Base-by-base conservation (phyloP, 495 filamentous ascomycete genomes). In the Glarea lozoyensis region DNA sequence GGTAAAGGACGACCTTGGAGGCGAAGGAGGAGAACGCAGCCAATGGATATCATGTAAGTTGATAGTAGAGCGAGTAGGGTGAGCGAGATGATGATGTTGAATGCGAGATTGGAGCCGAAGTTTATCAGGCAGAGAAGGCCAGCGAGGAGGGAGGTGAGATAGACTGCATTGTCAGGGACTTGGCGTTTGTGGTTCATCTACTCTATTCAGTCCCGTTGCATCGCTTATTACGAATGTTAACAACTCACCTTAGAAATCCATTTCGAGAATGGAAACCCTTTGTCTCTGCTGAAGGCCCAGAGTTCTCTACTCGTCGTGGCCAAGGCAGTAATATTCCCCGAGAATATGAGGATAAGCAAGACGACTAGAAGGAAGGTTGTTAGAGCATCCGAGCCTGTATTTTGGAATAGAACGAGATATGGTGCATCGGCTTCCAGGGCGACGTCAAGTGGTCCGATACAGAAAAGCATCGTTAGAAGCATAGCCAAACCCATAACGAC, bases 91-190 rank as follows among this genome's bases (percentile, higher is more conserved):
- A 79, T 66, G 25, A 70, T 68, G 51, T 74, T 72, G 52, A 81
- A 69, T 2, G 75, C 76, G 9, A 68, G 60, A 4, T 63, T 43
- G 2, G 72, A 78, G 13, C 73, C 75, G 40, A 82, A 68, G 49
- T 79, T 78, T 55, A 81, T 78, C 20, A 78, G 57, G 0, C 74
- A 73, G 1, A 84, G 61, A 20, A 77, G 54, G 37, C 70, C 63
- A 12, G 76, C 65, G 30, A 70, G 57, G 21, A 59, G 44, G 47
- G 68, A 63, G 4, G 68, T 70, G 23, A 74, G 48, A 13, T 68
- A 47, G 35, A 79, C 62, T 0, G 78, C 60, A 43, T 73, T 72
- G 29, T 76, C 56, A 2, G 79, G 77, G 23, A 83, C 67, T 36
- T 69, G 64, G 43, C 55, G 69, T 43, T 59, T 56, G 22, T 49